Evolutionary conservation across 192 early-diverging fungal species (phyloP).

Genomic region (Coemansia sp.): DNA sequence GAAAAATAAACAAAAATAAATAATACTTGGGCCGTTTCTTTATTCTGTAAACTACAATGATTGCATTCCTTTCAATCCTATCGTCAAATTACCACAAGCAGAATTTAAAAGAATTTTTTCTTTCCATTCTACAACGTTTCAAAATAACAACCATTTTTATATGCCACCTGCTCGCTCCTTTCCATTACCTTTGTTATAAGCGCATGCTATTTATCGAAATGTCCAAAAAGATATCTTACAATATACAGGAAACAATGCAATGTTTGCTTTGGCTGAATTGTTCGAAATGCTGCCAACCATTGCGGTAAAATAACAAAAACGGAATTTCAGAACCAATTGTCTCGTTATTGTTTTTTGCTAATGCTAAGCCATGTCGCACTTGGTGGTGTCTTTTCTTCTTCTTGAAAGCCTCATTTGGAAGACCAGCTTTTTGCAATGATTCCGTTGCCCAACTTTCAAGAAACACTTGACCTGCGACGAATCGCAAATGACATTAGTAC

Average conservation of each 20-base stretch:
- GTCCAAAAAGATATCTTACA: not conserved
- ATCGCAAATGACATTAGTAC: not conserved
- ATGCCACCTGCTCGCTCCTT: not conserved
- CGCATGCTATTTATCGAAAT: not conserved
- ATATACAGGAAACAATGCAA: not conserved
- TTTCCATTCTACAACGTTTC: not conserved
- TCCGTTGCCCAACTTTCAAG: not conserved
- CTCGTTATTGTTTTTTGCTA: not conserved
- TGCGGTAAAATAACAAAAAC: constrained; percentile 5
- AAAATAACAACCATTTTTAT: not conserved
- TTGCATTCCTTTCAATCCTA: not conserved
- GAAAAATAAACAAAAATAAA: not conserved
- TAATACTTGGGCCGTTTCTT: not conserved
- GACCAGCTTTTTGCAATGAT: not conserved
- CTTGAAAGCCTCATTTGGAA: not conserved
- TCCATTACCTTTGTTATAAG: not conserved
- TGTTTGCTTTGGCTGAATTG: constrained; percentile 1
- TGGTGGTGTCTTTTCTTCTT: not conserved
- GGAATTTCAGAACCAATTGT: not conserved
- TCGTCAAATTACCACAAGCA: not conserved
- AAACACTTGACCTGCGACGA: not conserved
- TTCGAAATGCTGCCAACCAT: not conserved
- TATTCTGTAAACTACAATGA: not conserved
- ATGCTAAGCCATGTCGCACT: not conserved
- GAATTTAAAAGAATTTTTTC: not conserved